Conservation (phyloP, 495 filamentous ascomycete species). For the Cryomyces minteri region DNA sequence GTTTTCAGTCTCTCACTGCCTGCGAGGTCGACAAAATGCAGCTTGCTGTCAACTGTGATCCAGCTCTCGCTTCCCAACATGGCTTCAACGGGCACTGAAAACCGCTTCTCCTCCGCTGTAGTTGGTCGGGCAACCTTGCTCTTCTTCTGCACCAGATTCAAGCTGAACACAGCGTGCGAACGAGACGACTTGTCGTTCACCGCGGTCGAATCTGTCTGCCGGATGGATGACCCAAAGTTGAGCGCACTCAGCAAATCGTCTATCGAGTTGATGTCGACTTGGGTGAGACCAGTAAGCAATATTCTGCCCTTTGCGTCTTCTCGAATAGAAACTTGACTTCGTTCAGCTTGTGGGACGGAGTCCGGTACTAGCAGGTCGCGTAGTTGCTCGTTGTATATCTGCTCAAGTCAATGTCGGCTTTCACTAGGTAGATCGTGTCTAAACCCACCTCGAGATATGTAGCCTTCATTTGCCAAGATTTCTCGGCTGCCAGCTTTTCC, state of each 20-base stretch:
- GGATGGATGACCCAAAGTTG: conserved; percentile 82
- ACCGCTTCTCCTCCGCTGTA: conserved; percentile 58
- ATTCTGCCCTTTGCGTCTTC: conserved; percentile 95
- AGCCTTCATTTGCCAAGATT: conserved; percentile 71
- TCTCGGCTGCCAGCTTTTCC: conserved; percentile 32
- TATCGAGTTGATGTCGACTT: conserved; percentile 79
- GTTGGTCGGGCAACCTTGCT: conserved; percentile 19
- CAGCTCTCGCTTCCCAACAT: conserved; percentile 49
- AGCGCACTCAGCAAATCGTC: conserved; percentile 80
- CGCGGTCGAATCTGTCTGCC: conserved; percentile 96
- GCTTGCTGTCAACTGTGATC: conserved; percentile 89
- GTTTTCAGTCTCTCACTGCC: conserved; percentile 97
- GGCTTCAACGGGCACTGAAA: conserved; percentile 75
- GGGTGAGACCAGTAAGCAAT: conserved; percentile 70
- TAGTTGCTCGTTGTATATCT: conserved; percentile 95
- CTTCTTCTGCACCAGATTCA: conserved; percentile 84
- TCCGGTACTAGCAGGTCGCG: conserved; percentile 82
- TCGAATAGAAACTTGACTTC: conserved; percentile 62
- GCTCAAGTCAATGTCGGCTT: not conserved
- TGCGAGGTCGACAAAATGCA: conserved; percentile 96
- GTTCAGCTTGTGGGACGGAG: conserved; percentile 43
- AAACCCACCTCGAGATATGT: conserved; percentile 73
- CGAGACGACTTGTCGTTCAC: conserved; percentile 98
- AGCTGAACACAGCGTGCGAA: conserved; percentile 92
- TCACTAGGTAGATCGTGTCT: not conserved